These are phyloP conservation scores for sorghum (Sorghum bicolor) DNA, from an alignment of 176 grass and related monocot genomes.

Conservation along the genomic window DNA sequence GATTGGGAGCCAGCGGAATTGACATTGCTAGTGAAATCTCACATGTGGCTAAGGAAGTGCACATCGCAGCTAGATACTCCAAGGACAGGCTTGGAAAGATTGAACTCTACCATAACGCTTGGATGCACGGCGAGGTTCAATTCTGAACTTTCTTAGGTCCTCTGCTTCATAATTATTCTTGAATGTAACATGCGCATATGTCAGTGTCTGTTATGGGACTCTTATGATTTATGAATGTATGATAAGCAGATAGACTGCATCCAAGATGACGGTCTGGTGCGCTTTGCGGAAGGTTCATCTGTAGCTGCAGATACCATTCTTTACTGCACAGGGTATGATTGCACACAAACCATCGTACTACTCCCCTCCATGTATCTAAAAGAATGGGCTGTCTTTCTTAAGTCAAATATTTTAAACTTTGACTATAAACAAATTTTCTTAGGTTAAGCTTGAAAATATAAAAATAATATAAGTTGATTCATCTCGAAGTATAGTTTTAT, in stretches of 20 bases:
- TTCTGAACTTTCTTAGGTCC: neutral
- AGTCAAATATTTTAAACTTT: too few relatives aligned
- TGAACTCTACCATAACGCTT: conserved; percentile 31
- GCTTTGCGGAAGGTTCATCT: conserved; percentile 32
- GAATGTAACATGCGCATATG: too few relatives aligned
- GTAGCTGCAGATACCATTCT: conserved; percentile 40
- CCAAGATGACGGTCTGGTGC: conserved; percentile 32
- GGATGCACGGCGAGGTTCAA: conserved; percentile 46
- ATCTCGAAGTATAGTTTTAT: too few relatives aligned
- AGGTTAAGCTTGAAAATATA: too few relatives aligned
- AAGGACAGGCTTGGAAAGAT: conserved; percentile 33
- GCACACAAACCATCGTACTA: too few relatives aligned
- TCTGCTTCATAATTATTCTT: too few relatives aligned
- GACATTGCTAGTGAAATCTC: conserved; percentile 54
- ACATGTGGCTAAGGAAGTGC: conserved; percentile 42
- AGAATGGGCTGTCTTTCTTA: too few relatives aligned
- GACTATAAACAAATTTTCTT: too few relatives aligned
- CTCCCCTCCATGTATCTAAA: too few relatives aligned
- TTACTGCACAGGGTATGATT: conserved; percentile 69
- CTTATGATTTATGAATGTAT: neutral
- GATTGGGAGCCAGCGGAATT: conserved; percentile 45
- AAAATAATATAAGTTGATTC: too few relatives aligned
- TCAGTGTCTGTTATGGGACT: neutral
- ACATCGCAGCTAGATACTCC: conserved; percentile 31
- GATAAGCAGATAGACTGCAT: conserved; percentile 36